Conservation (phyloP, 2,329 filamentous ascomycete species). For the Delphinella strobiligena region DNA sequence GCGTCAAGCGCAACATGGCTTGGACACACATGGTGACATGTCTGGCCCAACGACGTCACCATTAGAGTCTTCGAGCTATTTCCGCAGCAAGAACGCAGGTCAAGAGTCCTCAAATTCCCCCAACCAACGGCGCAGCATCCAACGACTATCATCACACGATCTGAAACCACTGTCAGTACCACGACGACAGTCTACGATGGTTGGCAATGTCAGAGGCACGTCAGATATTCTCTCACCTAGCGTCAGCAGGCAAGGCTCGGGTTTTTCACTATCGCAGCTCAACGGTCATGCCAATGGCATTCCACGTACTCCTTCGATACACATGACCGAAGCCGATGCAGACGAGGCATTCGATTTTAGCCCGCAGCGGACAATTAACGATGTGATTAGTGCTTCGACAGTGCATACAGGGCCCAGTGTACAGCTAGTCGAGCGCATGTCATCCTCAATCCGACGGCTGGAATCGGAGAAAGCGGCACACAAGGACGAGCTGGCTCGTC, state of each 20-base stretch:
- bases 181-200: constrained; percentile 18
- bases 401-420: constrained; percentile 84
- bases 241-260: constrained; percentile 35
- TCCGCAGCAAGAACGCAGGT: constrained; percentile 27
- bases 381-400: constrained; percentile 47
- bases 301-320: constrained; percentile 34
- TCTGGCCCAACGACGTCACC: constrained; percentile 14
- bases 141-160: constrained; percentile 5
- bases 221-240: constrained; percentile 14
- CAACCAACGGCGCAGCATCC: constrained; percentile 12
- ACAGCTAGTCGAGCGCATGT: constrained; percentile 93
- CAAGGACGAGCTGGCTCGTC: constrained; percentile 71
- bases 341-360: constrained; percentile 49
- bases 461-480: constrained; percentile 84
- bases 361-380: constrained; percentile 56
- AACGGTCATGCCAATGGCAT: constrained; percentile 20
- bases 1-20: constrained; percentile 17
- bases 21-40: constrained; percentile 17
- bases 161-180: constrained; percentile 13
- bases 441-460: constrained; percentile 75
- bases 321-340: constrained; percentile 38
- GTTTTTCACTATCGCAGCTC: constrained; percentile 22
- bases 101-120: constrained; percentile 24
- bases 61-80: constrained; percentile 24
- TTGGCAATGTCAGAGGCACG: constrained; percentile 9